Percentiles rank a stretch among this genome's conserved stretches.
phyloP scores from a whole-genome alignment of 177 flowering plant genomes.

The Vitis hybrid region DNA sequence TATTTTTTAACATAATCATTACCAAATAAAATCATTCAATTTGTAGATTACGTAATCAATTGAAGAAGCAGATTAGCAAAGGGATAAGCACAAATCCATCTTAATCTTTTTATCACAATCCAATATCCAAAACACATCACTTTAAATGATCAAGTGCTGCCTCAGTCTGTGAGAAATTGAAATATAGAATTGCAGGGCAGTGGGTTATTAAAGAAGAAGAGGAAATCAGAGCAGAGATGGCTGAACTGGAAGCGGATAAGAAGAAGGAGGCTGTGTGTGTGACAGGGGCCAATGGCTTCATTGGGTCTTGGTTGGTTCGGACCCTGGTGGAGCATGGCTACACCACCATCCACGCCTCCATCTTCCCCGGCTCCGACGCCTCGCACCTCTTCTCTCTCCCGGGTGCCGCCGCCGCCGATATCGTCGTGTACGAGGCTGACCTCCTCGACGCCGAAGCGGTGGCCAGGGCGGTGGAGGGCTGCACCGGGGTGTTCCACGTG shows the following conservation, averaged over 20 bases:
- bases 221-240: too few relatives aligned
- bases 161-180: too few relatives aligned
- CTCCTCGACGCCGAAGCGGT: constrained; percentile 47
- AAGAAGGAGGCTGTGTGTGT: constrained; percentile 49
- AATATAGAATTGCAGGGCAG: too few relatives aligned
- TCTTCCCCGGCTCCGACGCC: constrained; percentile 57
- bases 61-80: too few relatives aligned
- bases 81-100: too few relatives aligned
- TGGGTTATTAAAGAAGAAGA: too few relatives aligned
- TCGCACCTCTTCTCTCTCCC: constrained; percentile 53
- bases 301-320: constrained; percentile 68
- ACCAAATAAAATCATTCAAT: too few relatives aligned
- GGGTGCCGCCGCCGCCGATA: constrained; percentile 15
- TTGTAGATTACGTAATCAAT: too few relatives aligned
- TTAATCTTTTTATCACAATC: too few relatives aligned
- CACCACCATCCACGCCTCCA: constrained; percentile 54
- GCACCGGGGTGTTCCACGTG: constrained; percentile 73
- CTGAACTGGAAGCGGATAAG: background rate
- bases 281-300: constrained; percentile 87
- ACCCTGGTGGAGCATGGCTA: constrained; percentile 56
- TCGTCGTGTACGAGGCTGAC: constrained; percentile 34
- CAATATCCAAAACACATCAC: too few relatives aligned
- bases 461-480: constrained; percentile 45
- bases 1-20: too few relatives aligned
- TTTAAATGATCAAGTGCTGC: too few relatives aligned